Conservation (phyloP, 139 green algal genomes). For the Pycnococcus provasolii region DNA sequence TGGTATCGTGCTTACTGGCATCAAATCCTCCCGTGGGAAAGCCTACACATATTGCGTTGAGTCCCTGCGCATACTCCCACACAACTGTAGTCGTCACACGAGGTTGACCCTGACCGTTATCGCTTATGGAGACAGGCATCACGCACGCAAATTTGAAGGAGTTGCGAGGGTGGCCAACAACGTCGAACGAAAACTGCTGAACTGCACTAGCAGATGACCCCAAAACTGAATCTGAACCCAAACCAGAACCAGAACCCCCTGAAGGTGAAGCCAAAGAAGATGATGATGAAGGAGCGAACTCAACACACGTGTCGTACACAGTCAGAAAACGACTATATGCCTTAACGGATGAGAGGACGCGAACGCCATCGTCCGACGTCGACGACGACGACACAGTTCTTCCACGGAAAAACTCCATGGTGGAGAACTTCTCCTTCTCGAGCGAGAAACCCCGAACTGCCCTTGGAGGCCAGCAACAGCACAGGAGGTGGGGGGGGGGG, state of each 20-base stretch:
- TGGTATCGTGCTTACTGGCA: background rate
- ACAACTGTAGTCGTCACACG: background rate
- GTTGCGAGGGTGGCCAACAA: slow-evolving; percentile 10
- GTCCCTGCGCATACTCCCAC: slow-evolving; percentile 6
- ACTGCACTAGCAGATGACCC: background rate
- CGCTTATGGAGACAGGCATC: background rate
- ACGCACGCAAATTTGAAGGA: slow-evolving; percentile 8
- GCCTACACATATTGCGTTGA: background rate
- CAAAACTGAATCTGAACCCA: too few relatives aligned
- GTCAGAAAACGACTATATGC: slow-evolving; percentile 9
- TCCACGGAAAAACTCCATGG: too few relatives aligned
- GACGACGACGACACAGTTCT: too few relatives aligned
- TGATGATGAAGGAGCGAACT: background rate
- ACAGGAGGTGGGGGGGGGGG: too few relatives aligned
- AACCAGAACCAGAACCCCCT: background rate
- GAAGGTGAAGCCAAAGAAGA: too few relatives aligned
- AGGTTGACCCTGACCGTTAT: too few relatives aligned
- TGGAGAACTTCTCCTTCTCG: too few relatives aligned
- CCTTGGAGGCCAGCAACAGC: too few relatives aligned
- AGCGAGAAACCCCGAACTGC: too few relatives aligned
- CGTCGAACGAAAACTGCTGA: slow-evolving; percentile 5
- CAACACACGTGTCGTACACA: slow-evolving; percentile 9
- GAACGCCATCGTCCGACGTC: too few relatives aligned
- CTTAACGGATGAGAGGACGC: too few relatives aligned
- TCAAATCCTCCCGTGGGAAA: slow-evolving; percentile 8